Base-by-base conservation (phyloP, 1,139 yeast species). In the Trichomonascaceae sp. region DNA sequence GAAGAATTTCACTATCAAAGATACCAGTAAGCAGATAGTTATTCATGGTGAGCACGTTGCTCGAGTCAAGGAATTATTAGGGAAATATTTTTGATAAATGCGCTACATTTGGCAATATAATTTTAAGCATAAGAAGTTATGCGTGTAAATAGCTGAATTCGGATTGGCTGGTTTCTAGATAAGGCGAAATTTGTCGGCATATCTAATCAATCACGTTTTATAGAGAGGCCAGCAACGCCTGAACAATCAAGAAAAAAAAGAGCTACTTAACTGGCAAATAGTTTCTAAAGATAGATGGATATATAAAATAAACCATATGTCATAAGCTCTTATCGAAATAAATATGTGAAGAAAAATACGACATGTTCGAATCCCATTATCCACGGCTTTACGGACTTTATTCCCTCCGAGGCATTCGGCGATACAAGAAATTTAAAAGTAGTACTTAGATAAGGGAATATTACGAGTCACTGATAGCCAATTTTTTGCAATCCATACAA, bases 1-100 rank as follows among this genome's bases (percentile, higher is more conserved):
- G 51, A 58, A 59, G 39, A 64, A 64, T 6, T 66, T 70, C 48
- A 66, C 65, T 60, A 60, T 70, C 51, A 69, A 69, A 57, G 63
- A 63, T 44, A 63, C 69, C 2, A 66, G 72, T 19, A 64, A 65
- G 48, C 64, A 64, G 48, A 60, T 70, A 24, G 64, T 66, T 36
- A 63, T 70, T 52, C 65, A 63, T 58, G 70, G 72, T 24, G 65
- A 70, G 58, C 55, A 53, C 45, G 59, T 60, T n/a, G 51, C 50
- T 13, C 59, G 51, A 30, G 59, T 68, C 52, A 60, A 58, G 54
- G 43, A 52, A 48, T 27, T 61, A n/a, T 58, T 66, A 20, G 59
- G 54, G n/a, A 48, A 54, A 43, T 50, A 55, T 43, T 62, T 61
- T 45, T 60, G 49, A 53, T 15, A 17, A 17, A 22, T 17, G 17